Conservation (phyloP, 257 asterid species). For the Anisodus acutangulus region DNA sequence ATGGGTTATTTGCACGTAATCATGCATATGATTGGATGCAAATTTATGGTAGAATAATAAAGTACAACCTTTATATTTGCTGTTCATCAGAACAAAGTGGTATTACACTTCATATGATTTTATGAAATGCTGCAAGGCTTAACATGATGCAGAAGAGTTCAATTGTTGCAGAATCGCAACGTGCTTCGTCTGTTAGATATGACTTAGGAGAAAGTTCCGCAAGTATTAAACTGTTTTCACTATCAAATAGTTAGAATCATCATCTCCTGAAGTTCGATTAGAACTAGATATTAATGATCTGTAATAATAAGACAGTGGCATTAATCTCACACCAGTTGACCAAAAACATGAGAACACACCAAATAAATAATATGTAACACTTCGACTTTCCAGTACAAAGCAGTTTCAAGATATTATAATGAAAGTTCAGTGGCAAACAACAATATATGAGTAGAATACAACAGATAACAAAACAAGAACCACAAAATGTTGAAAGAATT, state of each 20-base stretch:
- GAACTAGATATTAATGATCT: not conserved
- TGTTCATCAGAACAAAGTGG: not conserved
- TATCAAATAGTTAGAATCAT: not conserved
- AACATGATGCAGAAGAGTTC: too few relatives aligned
- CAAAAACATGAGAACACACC: conserved; percentile 21
- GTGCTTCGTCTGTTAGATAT: too few relatives aligned
- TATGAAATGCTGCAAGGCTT: not conserved
- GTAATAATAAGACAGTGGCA: too few relatives aligned
- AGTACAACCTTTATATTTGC: not conserved
- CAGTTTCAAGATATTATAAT: conserved; percentile 14
- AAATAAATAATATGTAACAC: not conserved
- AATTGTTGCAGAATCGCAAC: not conserved
- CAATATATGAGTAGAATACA: not conserved
- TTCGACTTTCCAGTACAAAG: not conserved
- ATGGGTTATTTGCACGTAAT: too few relatives aligned
- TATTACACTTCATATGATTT: not conserved
- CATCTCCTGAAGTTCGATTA: not conserved
- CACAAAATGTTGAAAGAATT: not conserved
- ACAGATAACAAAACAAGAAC: not conserved
- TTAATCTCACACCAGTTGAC: not conserved
- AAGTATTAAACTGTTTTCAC: not conserved
- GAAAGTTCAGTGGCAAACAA: conserved; percentile 10
- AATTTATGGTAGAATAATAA: not conserved
- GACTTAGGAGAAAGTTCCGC: not conserved
- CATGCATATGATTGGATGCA: not conserved